These are phyloP conservation scores for Calonectria pauciramosa DNA, from an alignment of 2,329 filamentous ascomycete species.

Conservation along the genomic window DNA sequence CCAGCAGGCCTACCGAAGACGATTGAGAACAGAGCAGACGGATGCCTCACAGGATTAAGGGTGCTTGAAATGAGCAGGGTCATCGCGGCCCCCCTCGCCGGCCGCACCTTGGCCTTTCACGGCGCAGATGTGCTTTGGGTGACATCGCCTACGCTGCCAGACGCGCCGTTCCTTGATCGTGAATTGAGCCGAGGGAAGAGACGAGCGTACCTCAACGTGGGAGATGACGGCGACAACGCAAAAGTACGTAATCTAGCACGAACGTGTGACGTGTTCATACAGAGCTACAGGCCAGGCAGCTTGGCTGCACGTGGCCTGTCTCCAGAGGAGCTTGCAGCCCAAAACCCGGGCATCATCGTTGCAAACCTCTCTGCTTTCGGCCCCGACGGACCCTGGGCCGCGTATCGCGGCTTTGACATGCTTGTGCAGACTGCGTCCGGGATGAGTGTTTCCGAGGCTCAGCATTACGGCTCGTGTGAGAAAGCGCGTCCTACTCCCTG, in stretches of 20 bases:
- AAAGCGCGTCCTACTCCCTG: slow-evolving; percentile 61
- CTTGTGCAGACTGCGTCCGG: background rate
- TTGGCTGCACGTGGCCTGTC: slow-evolving; percentile 58
- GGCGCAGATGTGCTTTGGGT: slow-evolving; percentile 80
- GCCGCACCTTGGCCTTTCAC: slow-evolving; percentile 76
- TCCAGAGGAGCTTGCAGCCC: slow-evolving; percentile 50
- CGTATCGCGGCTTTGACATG: background rate
- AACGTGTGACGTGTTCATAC: slow-evolving; percentile 72
- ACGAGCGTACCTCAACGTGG: background rate
- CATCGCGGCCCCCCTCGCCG: slow-evolving; percentile 78
- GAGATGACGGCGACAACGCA: slow-evolving; percentile 57
- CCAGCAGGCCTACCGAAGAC: background rate
- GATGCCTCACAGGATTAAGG: slow-evolving; percentile 69
- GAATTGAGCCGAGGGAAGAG: slow-evolving; percentile 79
- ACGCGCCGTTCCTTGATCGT: slow-evolving; percentile 75
- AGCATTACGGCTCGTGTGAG: slow-evolving; percentile 56
- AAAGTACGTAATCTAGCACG: slow-evolving; percentile 68
- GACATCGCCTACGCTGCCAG: slow-evolving; percentile 72
- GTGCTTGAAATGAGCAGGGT: slow-evolving; percentile 81
- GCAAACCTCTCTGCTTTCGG: slow-evolving; percentile 59
- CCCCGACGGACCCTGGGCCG: background rate
- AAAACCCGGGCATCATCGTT: slow-evolving; percentile 61
- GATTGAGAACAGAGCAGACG: background rate
- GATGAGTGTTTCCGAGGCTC: slow-evolving; percentile 66
- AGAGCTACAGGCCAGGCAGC: slow-evolving; percentile 73